These are phyloP conservation scores for Marchantia paleacea DNA, from an alignment of 225 moss, liverwort and hornwort species.

Conservation along the genomic window DNA sequence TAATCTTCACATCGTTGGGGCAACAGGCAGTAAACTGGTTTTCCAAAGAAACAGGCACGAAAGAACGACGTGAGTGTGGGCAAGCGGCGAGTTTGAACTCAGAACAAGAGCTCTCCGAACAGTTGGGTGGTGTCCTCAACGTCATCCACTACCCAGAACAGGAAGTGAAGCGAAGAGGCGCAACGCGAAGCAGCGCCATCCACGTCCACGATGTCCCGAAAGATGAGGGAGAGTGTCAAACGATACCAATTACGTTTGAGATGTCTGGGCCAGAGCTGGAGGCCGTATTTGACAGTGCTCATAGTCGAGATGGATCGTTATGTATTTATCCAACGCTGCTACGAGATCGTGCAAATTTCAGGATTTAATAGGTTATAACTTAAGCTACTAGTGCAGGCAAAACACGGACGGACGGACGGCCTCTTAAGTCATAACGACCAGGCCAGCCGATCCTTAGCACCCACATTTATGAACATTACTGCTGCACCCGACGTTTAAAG, in stretches of 20 bases:
- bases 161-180: slow-evolving; percentile 2
- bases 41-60: background rate
- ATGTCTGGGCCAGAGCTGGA: background rate
- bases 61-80: background rate
- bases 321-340: no score
- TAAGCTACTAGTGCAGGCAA: no score
- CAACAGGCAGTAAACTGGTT: background rate
- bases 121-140: background rate
- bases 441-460: no score
- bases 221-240: slow-evolving; percentile 14
- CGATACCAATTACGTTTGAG: background rate
- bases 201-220: slow-evolving; percentile 19
- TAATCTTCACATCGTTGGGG: background rate
- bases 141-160: background rate
- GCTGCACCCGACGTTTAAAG: no score
- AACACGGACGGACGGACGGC: no score
- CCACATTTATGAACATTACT: no score
- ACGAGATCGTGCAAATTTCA: no score
- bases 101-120: background rate
- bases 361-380: no score
- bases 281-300: background rate
- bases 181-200: slow-evolving; percentile 16
- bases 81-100: background rate
- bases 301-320: background rate
- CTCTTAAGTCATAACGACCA: no score